A percentile compares a stretch with the other conserved stretches of the same genome.
phyloP scores from a whole-genome alignment of 202 grass and related monocot genomes.

The Tripidium arundinaceum region DNA sequence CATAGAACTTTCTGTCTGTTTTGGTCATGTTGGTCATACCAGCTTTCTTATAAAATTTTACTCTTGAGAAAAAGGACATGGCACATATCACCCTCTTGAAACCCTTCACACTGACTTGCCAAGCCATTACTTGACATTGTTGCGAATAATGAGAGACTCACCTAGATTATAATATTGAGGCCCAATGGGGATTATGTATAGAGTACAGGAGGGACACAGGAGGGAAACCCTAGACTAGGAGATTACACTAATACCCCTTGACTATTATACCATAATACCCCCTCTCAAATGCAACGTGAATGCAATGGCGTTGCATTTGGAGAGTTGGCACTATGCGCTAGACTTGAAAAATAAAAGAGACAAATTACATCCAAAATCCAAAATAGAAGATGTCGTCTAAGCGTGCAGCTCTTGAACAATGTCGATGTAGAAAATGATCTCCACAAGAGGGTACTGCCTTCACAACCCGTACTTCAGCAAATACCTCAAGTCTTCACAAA shows the following conservation, averaged over 20 bases:
- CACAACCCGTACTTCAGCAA: neutral
- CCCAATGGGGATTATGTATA: neutral
- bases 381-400: neutral
- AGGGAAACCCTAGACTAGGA: neutral
- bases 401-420: too few species aligned
- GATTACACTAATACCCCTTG: neutral
- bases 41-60: neutral
- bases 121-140: neutral
- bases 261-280: neutral
- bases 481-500: neutral
- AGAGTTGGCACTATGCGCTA: neutral
- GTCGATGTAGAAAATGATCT: too few species aligned
- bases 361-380: neutral
- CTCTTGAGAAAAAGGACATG: neutral
- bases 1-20: slow-evolving; percentile 13
- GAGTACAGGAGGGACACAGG: neutral
- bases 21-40: slow-evolving; percentile 26
- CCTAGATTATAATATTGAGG: neutral
- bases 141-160: neutral
- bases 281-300: neutral
- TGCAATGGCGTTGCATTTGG: neutral
- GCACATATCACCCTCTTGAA: neutral
- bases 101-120: neutral
- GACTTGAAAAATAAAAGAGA: neutral
- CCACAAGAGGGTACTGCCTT: neutral